Base-by-base conservation (phyloP, 306 rosid genomes). In the Abrus precatorius region DNA sequence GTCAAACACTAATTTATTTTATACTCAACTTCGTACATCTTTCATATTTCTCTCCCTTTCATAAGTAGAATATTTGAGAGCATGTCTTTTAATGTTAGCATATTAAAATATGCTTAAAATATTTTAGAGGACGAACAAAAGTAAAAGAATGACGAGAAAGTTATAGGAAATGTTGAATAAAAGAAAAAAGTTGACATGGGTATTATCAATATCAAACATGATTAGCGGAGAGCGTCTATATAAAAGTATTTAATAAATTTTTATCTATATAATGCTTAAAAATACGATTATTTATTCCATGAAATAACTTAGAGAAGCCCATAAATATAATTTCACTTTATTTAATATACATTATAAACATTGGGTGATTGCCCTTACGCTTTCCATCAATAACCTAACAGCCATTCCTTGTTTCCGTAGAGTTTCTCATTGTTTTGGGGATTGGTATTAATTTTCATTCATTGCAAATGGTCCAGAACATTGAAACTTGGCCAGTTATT, bases 1-100 rank as follows among this genome's bases (percentile, higher is more conserved):
- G 91, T 90, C 94, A 86, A 90, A 89, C 91, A 67, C 81, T 90
- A 87, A 63, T 86, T 82, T 90, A 84, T 80, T 82, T 63, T 78
- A 85, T 84, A 76, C 80, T 55, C 81, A 9, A 70, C 75, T 76
- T 75, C 86, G 85, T 78, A 87, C 89, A 57, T 61, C 83, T 56
- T 73, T 55, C 33, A 49, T 67, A 56, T 69, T 4, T 44, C 2
- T 63, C 9, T 72, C 65, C 29, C 65, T 14, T 32, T 33, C 50
- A n/a, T 6, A 43, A 20, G 68, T 66, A 50, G 84, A 80, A 80
- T 72, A 74, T 62, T 64, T 65, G n/a, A 7, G 57, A 4, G 47
- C 14, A 9, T 69, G 67, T 56, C 69, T 56, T 67, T 28, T 5
- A 45, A 62, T 20, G 20, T 27, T 11, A 69, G 33, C 43, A 53